Conservation (phyloP, 176 grass and related monocot species). For the Ensete ventricosum region DNA sequence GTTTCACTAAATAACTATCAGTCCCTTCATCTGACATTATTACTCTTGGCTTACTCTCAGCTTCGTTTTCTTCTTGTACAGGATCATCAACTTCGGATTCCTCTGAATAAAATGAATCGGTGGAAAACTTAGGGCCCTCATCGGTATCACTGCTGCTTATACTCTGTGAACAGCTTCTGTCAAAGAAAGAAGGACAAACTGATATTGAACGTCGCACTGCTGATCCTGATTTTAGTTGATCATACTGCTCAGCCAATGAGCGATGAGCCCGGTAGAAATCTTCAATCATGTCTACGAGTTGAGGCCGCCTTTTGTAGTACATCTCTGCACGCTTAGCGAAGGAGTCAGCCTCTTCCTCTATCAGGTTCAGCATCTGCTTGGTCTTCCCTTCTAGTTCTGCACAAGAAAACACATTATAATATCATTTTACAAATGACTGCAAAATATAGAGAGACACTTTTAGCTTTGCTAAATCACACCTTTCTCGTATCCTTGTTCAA, state of each 20-base stretch:
- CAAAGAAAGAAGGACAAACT: conserved; percentile 31
- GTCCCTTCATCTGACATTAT: background rate
- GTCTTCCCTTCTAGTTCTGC: conserved; percentile 79
- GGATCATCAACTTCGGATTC: conserved; percentile 75
- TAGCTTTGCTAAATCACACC: too few relatives aligned
- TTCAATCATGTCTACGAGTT: conserved; percentile 69
- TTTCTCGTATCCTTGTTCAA: too few relatives aligned
- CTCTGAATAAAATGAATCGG: conserved; percentile 38
- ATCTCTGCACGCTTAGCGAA: conserved; percentile 88
- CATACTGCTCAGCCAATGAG: conserved; percentile 60
- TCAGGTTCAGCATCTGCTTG: conserved; percentile 71
- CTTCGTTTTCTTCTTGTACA: conserved; percentile 28
- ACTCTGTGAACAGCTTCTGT: conserved; percentile 21
- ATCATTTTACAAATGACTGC: background rate
- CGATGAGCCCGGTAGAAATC: conserved; percentile 73
- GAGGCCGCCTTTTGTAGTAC: conserved; percentile 81
- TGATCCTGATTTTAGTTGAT: conserved; percentile 52
- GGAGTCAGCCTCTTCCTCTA: conserved; percentile 81
- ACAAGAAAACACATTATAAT: conserved; percentile 3
- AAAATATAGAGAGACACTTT: too few relatives aligned
- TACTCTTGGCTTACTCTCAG: background rate
- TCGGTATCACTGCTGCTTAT: conserved; percentile 10
- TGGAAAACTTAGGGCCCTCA: conserved; percentile 23
- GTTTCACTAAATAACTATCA: conserved; percentile 16
- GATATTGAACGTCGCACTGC: conserved; percentile 22